Percentiles rank a stretch among this genome's conserved stretches.
Evolutionary conservation across 331 rosid genomes (phyloP).

Genomic region (Quercus tomentella): DNA sequence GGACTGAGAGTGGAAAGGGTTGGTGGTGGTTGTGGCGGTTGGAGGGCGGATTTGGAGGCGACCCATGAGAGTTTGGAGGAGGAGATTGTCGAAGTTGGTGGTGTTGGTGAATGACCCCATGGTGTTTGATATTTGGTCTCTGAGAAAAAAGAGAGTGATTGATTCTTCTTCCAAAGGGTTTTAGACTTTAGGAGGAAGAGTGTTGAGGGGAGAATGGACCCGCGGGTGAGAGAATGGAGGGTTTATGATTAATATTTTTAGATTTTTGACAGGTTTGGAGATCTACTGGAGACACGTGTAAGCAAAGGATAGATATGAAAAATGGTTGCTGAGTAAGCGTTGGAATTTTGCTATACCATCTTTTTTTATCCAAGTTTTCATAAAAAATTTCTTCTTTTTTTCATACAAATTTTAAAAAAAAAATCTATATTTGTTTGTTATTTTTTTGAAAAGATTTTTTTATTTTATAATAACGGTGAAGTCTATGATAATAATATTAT

Average conservation of each 20-base stretch:
- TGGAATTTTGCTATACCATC: too few relatives aligned
- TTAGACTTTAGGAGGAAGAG: neutral
- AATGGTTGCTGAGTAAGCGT: neutral
- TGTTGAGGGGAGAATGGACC: neutral
- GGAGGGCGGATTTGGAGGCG: slow-evolving; percentile 65
- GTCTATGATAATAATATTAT: too few relatives aligned
- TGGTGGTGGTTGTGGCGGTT: neutral
- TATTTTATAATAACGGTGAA: too few relatives aligned
- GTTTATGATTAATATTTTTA: neutral
- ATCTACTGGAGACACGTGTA: neutral
- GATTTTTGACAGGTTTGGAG: neutral
- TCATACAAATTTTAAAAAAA: too few relatives aligned
- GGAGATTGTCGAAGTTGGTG: slow-evolving; percentile 49
- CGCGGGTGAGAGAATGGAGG: neutral
- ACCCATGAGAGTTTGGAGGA: slow-evolving; percentile 69
- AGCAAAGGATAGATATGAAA: neutral
- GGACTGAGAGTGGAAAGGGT: slow-evolving; percentile 51
- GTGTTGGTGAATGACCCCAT: slow-evolving; percentile 53
- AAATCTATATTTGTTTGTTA: too few relatives aligned
- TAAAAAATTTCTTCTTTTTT: too few relatives aligned
- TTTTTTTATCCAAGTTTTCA: too few relatives aligned
- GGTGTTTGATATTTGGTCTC: slow-evolving; percentile 15
- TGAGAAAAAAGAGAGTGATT: neutral
- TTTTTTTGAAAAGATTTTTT: too few relatives aligned
- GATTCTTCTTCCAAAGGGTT: slow-evolving; percentile 7